Conservation (phyloP, 108 stramenopile genomes). For the Cyclotella atomus region DNA sequence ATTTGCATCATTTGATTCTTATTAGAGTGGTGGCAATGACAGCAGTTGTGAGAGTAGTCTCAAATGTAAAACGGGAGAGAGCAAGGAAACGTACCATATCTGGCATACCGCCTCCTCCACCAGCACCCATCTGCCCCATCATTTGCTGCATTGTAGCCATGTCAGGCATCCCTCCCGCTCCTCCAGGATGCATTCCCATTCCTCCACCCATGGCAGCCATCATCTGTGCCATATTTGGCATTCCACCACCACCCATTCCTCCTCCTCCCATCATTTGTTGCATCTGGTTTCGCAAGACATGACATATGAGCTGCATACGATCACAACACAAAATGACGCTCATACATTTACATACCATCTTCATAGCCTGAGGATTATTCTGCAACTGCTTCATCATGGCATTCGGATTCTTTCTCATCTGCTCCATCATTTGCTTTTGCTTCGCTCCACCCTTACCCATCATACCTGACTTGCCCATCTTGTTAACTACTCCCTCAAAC, state of each 20-base stretch:
- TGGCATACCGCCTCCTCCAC: constrained; percentile 52
- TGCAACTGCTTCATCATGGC: constrained; percentile 83
- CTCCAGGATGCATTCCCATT: constrained; percentile 36
- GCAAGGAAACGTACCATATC: constrained; percentile 53
- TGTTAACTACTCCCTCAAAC: constrained; percentile 86
- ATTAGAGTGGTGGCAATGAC: background rate
- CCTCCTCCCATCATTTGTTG: constrained; percentile 67
- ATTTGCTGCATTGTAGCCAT: constrained; percentile 47
- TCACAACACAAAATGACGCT: too few relatives aligned
- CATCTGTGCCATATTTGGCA: constrained; percentile 72
- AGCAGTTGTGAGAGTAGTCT: background rate
- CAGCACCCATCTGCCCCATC: constrained; percentile 55
- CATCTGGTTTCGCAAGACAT: too few relatives aligned
- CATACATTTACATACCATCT: constrained; percentile 93
- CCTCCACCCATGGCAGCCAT: constrained; percentile 64
- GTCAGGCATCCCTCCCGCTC: constrained; percentile 62
- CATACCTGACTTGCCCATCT: constrained; percentile 93
- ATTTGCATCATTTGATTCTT: constrained; percentile 55
- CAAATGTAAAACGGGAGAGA: background rate
- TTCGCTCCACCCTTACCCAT: constrained; percentile 81
- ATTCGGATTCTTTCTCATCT: constrained; percentile 85
- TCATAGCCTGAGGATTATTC: constrained; percentile 83
- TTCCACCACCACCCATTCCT: constrained; percentile 51
- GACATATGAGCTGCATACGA: too few relatives aligned
- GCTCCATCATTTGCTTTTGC: constrained; percentile 77